Evolutionary conservation across 2,329 filamentous ascomycete species (phyloP).

Genomic region (Dothistroma septosporum): DNA sequence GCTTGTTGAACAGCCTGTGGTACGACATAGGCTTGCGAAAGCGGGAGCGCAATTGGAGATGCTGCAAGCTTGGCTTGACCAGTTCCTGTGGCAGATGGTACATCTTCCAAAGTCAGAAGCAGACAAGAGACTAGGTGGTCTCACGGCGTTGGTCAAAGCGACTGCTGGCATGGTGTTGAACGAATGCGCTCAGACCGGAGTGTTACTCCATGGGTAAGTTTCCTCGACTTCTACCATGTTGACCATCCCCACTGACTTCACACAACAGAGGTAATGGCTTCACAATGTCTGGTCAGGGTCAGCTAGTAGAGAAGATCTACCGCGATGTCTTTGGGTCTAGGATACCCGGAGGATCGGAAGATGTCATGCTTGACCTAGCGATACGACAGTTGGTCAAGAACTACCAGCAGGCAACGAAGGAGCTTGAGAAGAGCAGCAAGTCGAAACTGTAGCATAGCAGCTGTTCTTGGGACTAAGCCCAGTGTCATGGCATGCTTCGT

Average conservation of each 20-base stretch:
- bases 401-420: constrained; percentile 55
- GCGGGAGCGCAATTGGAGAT: constrained; percentile 63
- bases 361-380: constrained; percentile 65
- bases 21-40: constrained; percentile 65
- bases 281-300: constrained; percentile 64
- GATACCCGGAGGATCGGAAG: constrained; percentile 59
- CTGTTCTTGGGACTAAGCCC: not conserved
- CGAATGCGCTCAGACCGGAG: constrained; percentile 63
- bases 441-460: constrained; percentile 41
- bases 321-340: constrained; percentile 14
- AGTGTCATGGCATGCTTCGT: not conserved
- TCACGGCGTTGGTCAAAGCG: constrained; percentile 70
- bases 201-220: constrained; percentile 60
- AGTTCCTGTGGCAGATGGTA: constrained; percentile 63
- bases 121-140: constrained; percentile 60
- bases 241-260: not conserved
- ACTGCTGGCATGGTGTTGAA: constrained; percentile 66
- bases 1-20: constrained; percentile 68
- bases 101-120: constrained; percentile 55
- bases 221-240: not conserved
- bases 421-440: constrained; percentile 42
- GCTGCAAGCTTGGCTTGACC: constrained; percentile 67
- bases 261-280: constrained; percentile 57
- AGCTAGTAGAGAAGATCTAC: constrained; percentile 61
- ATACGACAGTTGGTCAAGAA: constrained; percentile 67